These are phyloP conservation scores for Pseudonectria buxi DNA, from an alignment of 2,329 filamentous ascomycete species.

Conservation along the genomic window DNA sequence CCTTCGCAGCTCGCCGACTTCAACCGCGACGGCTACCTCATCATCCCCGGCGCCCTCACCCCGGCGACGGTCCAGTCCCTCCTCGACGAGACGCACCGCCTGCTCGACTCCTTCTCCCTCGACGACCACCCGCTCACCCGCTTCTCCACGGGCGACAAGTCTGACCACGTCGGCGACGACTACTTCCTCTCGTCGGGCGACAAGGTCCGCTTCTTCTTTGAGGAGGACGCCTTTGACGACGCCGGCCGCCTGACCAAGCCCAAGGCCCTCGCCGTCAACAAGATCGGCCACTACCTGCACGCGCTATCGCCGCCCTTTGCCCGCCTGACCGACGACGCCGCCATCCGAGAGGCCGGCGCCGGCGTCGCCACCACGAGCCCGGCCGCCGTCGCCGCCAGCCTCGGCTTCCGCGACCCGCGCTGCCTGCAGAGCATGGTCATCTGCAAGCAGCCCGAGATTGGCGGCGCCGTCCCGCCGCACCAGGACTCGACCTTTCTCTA, in stretches of 20 bases:
- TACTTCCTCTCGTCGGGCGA: slow-evolving; percentile 90
- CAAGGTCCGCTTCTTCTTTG: slow-evolving; percentile 95
- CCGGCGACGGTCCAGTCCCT: slow-evolving; percentile 59
- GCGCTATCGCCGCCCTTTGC: slow-evolving; percentile 61
- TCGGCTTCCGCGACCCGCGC: slow-evolving; percentile 71
- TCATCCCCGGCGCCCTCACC: slow-evolving; percentile 71
- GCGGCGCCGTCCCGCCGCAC: slow-evolving; percentile 82
- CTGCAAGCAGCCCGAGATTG: slow-evolving; percentile 96
- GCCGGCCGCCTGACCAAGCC: slow-evolving; percentile 64
- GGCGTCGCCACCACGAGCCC: slow-evolving; percentile 37
- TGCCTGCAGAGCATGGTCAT: slow-evolving; percentile 94
- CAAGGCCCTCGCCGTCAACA: slow-evolving; percentile 81
- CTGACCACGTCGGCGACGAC: slow-evolving; percentile 79
- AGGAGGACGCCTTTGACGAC: slow-evolving; percentile 78
- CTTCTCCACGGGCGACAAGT: slow-evolving; percentile 77
- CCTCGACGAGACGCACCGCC: slow-evolving; percentile 64
- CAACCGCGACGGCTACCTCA: slow-evolving; percentile 78
- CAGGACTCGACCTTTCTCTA: slow-evolving; percentile 92
- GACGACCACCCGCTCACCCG: slow-evolving; percentile 83
- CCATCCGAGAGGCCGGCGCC: slow-evolving; percentile 12
- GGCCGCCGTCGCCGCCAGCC: slow-evolving; percentile 57
- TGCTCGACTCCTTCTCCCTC: slow-evolving; percentile 73
- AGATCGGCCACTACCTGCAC: slow-evolving; percentile 77
- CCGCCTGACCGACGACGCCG: slow-evolving; percentile 45
- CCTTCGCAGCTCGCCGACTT: slow-evolving; percentile 66